Evolutionary conservation across 1,139 yeast species (phyloP).

Genomic region (Sugiyamaella xylanicola): DNA sequence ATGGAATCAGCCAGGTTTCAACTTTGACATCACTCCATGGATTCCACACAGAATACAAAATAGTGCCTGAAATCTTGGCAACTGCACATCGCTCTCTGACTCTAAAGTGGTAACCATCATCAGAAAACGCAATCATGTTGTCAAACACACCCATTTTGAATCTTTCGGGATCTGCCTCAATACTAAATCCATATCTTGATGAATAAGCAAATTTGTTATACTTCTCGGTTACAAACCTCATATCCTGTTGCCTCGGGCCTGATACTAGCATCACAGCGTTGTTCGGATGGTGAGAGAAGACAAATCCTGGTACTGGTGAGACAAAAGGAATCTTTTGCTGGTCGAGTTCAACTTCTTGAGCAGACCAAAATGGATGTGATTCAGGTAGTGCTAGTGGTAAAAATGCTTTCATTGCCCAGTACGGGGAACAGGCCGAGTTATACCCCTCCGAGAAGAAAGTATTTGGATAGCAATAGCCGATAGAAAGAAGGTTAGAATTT

Average conservation of each 20-base stretch:
- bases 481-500: slow-evolving; percentile 34
- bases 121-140: slow-evolving; percentile 31
- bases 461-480: slow-evolving; percentile 42
- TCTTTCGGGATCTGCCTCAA: slow-evolving; percentile 31
- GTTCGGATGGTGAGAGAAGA: slow-evolving; percentile 29
- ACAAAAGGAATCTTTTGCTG: background rate
- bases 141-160: slow-evolving; percentile 33
- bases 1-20: slow-evolving; percentile 37
- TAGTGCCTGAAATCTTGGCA: slow-evolving; percentile 32
- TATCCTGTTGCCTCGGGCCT: slow-evolving; percentile 35
- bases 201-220: slow-evolving; percentile 43
- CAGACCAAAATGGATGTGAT: slow-evolving; percentile 34
- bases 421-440: slow-evolving; percentile 42
- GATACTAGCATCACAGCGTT: slow-evolving; percentile 37
- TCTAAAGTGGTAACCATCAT: slow-evolving; percentile 27
- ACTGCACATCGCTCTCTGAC: slow-evolving; percentile 32
- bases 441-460: slow-evolving; percentile 38
- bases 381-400: slow-evolving; percentile 31
- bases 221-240: slow-evolving; percentile 37
- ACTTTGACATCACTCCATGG: slow-evolving; percentile 37
- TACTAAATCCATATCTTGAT: slow-evolving; percentile 39
- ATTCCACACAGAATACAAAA: slow-evolving; percentile 35
- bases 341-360: slow-evolving; percentile 24
- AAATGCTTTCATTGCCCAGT: slow-evolving; percentile 40
- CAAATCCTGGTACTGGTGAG: slow-evolving; percentile 28